Percentiles rank a stretch among this genome's conserved stretches.
Evolutionary conservation across 164 flowering plant genomes (phyloP).

Genomic region (Liriodendron chinense): DNA sequence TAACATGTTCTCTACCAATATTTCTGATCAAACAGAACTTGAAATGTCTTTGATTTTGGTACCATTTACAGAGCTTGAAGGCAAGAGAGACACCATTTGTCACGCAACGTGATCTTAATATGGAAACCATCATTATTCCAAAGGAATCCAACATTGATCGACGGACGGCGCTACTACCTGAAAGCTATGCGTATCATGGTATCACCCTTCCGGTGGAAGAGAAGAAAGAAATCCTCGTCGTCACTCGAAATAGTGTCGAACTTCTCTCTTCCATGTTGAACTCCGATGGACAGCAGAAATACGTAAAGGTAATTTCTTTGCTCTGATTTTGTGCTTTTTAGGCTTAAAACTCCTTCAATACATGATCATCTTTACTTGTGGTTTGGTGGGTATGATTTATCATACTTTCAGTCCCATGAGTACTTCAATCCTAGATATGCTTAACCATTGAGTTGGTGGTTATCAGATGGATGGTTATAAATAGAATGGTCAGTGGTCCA

Average conservation of each 20-base stretch:
- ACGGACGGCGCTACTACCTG: conserved; percentile 44
- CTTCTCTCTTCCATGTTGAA: conserved; percentile 66
- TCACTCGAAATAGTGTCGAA: conserved; percentile 70
- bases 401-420: too few relatives aligned
- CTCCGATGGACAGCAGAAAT: conserved; percentile 41
- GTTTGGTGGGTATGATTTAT: too few relatives aligned
- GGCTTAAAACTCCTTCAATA: too few relatives aligned
- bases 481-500: too few relatives aligned
- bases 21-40: background rate
- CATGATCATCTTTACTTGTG: background rate
- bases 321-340: background rate
- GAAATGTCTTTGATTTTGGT: background rate
- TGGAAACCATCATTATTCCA: conserved; percentile 25
- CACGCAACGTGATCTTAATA: conserved; percentile 24
- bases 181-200: conserved; percentile 32
- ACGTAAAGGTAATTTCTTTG: conserved; percentile 43
- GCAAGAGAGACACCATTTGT: conserved; percentile 28
- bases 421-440: too few relatives aligned
- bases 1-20: background rate
- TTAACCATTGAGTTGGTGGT: too few relatives aligned
- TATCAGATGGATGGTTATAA: too few relatives aligned
- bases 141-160: conserved; percentile 47
- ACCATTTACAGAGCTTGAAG: conserved; percentile 47
- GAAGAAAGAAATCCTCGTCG: conserved; percentile 58
- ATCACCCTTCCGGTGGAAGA: conserved; percentile 48